Evolutionary conservation across 1,284 basidiomycete genomes (phyloP).

Genomic region (Irpex sp.): DNA sequence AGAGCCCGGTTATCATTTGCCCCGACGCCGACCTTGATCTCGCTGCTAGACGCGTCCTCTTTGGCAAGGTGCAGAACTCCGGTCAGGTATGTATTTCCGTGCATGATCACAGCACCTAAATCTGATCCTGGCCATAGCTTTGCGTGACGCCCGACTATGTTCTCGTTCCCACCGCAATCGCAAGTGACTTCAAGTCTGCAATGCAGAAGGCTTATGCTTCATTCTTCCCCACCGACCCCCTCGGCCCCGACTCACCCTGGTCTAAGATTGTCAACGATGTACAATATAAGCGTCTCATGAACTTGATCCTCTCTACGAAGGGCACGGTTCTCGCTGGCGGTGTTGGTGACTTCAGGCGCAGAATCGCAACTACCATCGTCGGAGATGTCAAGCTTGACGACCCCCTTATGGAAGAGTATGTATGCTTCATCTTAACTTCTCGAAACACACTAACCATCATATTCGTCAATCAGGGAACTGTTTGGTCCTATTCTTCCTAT

Average conservation of each 20-base stretch:
- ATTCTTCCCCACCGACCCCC: conserved; percentile 38
- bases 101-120: neutral
- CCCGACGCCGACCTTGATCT: conserved; percentile 56
- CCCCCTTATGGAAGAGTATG: conserved; percentile 50
- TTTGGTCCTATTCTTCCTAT: conserved; percentile 72
- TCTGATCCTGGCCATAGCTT: conserved; percentile 30
- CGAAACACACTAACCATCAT: neutral
- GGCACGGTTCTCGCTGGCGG: conserved; percentile 58
- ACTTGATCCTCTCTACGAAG: conserved; percentile 47
- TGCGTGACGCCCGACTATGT: conserved; percentile 68
- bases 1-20: conserved; percentile 82
- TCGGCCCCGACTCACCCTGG: conserved; percentile 34
- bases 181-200: conserved; percentile 50
- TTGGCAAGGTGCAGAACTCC: conserved; percentile 75
- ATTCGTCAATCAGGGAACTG: conserved; percentile 41
- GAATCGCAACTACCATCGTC: conserved; percentile 46
- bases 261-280: conserved; percentile 42
- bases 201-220: conserved; percentile 37
- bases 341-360: conserved; percentile 33
- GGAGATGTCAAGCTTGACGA: conserved; percentile 45
- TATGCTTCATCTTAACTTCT: neutral
- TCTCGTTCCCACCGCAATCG: conserved; percentile 44
- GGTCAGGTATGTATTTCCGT: conserved; percentile 51
- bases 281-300: conserved; percentile 50
- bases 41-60: conserved; percentile 64